These are phyloP conservation scores for Penicillium brevicompactum DNA, from an alignment of 2,329 filamentous ascomycete species.

Conservation along the genomic window DNA sequence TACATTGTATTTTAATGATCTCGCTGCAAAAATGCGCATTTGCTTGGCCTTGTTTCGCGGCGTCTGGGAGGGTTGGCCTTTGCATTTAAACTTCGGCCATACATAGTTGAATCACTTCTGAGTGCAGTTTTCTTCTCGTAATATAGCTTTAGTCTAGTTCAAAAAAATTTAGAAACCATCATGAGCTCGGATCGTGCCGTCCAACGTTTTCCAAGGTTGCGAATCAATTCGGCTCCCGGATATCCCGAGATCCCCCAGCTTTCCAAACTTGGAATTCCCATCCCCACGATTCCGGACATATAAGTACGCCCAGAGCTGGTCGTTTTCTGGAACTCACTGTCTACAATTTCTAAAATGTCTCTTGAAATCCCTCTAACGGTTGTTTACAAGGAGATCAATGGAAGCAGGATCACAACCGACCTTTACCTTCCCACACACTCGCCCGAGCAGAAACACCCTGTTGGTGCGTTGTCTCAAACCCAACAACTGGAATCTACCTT, in stretches of 20 bases:
- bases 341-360: constrained; percentile 5
- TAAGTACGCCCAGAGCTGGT: neutral
- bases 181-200: neutral
- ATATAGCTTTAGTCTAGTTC: neutral
- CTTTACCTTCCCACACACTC: constrained; percentile 26
- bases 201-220: neutral
- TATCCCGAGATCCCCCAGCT: constrained; percentile 12
- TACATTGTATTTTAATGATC: constrained; percentile 30
- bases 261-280: constrained; percentile 1
- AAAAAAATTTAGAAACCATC: neutral
- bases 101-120: constrained; percentile 23
- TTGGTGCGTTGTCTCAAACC: constrained; percentile 20
- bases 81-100: constrained; percentile 24
- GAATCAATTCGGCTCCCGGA: neutral
- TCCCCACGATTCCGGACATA: constrained; percentile 1
- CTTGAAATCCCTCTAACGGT: constrained; percentile 19
- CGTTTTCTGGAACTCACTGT: too few relatives aligned
- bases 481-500: neutral
- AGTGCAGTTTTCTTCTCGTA: neutral
- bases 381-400: constrained; percentile 25
- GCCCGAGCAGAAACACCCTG: constrained; percentile 20
- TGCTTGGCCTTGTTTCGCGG: constrained; percentile 21
- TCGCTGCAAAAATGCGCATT: constrained; percentile 26
- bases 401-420: constrained; percentile 28
- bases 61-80: constrained; percentile 25